These are phyloP conservation scores for Neurospora tetrasperma DNA, from an alignment of 495 filamentous ascomycete species.

Conservation along the genomic window DNA sequence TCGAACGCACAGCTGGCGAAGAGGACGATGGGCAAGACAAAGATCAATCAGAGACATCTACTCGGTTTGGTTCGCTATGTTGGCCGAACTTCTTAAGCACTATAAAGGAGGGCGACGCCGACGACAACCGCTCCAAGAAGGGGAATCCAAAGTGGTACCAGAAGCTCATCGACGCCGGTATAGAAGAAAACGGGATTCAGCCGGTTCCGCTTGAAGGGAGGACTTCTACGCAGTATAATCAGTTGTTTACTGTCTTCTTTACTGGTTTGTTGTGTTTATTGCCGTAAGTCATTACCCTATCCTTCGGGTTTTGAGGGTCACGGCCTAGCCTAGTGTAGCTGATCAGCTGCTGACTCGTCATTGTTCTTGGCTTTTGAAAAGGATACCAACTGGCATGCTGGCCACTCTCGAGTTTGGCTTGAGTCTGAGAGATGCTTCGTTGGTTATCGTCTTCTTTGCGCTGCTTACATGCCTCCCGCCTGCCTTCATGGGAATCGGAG, in stretches of 20 bases:
- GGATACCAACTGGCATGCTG: constrained; percentile 43
- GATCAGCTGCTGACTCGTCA: not conserved
- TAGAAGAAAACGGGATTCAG: constrained; percentile 43
- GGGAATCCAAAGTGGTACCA: constrained; percentile 27
- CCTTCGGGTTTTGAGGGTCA: not conserved
- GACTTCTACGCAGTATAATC: constrained; percentile 40
- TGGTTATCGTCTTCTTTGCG: constrained; percentile 49
- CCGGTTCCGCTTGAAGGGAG: constrained; percentile 43
- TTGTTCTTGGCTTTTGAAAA: constrained; percentile 6
- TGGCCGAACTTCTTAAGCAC: not conserved
- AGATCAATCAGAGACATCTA: not conserved
- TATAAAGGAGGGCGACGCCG: constrained; percentile 22
- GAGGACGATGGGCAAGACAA: not conserved
- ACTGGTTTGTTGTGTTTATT: constrained; percentile 32
- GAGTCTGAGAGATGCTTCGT: constrained; percentile 41
- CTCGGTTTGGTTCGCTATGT: not conserved
- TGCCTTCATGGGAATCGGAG: constrained; percentile 44
- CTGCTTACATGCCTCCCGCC: constrained; percentile 40
- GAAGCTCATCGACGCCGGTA: constrained; percentile 34
- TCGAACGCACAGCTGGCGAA: not conserved
- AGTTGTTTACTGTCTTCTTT: constrained; percentile 40
- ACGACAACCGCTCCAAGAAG: constrained; percentile 20
- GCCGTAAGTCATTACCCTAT: constrained; percentile 24
- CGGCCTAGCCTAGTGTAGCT: not conserved
- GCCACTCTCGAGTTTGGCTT: constrained; percentile 41